phyloP scores from a whole-genome alignment of 179 eudicot genomes.

The Kewa caespitosa region DNA sequence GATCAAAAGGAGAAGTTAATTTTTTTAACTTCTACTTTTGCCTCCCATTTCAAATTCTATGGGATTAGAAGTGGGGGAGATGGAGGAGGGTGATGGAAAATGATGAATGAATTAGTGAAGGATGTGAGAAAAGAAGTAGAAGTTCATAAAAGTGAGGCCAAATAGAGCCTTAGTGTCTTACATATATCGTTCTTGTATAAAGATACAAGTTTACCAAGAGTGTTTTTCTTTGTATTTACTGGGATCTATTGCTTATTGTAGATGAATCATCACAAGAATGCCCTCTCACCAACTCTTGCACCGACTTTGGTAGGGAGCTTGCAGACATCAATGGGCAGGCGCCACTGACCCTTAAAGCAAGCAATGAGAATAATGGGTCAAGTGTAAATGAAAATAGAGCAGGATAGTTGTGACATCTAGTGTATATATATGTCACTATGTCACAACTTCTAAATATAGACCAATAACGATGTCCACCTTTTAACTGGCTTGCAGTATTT shows the following conservation, averaged over 20 bases:
- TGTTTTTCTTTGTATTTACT: background rate
- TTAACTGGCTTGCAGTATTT: background rate
- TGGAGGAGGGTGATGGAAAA: too few relatives aligned
- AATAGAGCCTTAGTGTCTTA: too few relatives aligned
- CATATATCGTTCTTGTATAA: too few relatives aligned
- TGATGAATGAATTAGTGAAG: too few relatives aligned
- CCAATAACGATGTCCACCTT: background rate
- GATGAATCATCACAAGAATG: constrained; percentile 50
- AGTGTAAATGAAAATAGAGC: constrained; percentile 35
- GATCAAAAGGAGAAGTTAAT: too few relatives aligned
- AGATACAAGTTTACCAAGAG: too few relatives aligned
- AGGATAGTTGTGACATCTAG: constrained; percentile 28
- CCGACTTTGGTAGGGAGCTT: constrained; percentile 79
- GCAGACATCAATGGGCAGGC: constrained; percentile 78
- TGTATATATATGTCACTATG: constrained; percentile 21
- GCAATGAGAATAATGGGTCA: constrained; percentile 27
- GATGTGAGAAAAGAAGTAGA: too few relatives aligned
- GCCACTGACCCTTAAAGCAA: constrained; percentile 39
- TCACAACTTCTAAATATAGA: background rate
- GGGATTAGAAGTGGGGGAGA: too few relatives aligned
- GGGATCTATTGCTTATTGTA: constrained; percentile 8
- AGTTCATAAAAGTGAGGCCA: too few relatives aligned
- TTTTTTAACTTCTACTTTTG: too few relatives aligned
- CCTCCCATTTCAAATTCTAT: too few relatives aligned
- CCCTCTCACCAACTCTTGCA: constrained; percentile 65